These are phyloP conservation scores for Protomyces arabidopsidicola DNA, from an alignment of 1,139 yeast genomes.

Conservation along the genomic window DNA sequence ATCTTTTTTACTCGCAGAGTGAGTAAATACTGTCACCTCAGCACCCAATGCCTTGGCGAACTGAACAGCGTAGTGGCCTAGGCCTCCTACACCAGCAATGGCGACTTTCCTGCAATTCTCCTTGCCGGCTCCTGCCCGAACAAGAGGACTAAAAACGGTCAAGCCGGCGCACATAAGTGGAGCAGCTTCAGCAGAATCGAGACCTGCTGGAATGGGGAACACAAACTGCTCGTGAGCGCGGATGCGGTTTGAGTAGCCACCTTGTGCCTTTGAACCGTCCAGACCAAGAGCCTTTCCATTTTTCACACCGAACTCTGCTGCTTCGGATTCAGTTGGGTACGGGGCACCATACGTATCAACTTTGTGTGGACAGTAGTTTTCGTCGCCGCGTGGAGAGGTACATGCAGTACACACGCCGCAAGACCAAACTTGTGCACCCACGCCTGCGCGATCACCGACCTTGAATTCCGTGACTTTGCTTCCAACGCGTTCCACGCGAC, in stretches of 20 bases:
- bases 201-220: conserved; percentile 53
- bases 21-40: conserved; percentile 49
- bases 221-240: conserved; percentile 53
- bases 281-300: conserved; percentile 21
- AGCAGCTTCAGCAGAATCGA: conserved; percentile 50
- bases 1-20: conserved; percentile 45
- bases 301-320: conserved; percentile 21
- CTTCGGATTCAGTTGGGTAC: conserved; percentile 28
- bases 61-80: conserved; percentile 55
- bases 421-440: conserved; percentile 53
- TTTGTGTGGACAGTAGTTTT: conserved; percentile 48
- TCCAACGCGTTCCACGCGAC: conserved; percentile 53
- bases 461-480: conserved; percentile 42
- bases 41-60: conserved; percentile 54
- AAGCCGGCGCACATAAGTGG: conserved; percentile 68
- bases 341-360: conserved; percentile 45
- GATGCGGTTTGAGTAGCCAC: conserved; percentile 60
- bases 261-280: conserved; percentile 44
- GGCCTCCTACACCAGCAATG: conserved; percentile 54
- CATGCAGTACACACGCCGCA: conserved; percentile 53
- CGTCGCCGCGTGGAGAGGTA: conserved; percentile 42
- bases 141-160: conserved; percentile 58
- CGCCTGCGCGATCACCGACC: conserved; percentile 59
- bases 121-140: conserved; percentile 47
- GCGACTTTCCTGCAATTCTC: conserved; percentile 47